Base-by-base conservation (phyloP, 176 grass and related monocot genomes). In the Raddia guianensis region DNA sequence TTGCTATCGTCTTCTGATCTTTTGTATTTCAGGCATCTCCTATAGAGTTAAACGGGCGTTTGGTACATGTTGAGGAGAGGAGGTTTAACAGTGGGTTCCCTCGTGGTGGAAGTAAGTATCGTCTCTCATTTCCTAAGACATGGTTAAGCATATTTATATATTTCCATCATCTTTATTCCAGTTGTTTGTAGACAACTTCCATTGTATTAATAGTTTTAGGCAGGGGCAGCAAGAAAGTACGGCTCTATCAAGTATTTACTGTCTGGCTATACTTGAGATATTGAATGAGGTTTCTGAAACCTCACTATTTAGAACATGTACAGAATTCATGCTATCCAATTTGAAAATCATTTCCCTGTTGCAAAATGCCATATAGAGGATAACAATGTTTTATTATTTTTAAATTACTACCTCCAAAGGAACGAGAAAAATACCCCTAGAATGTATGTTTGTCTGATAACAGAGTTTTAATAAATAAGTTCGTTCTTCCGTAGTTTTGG, bases 31-130 rank as follows among this genome's bases (percentile, higher is more conserved):
- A 97, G 95, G 92, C 90, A 87, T 97, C 95, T 87, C 92, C 95
- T 32, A 73, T 97, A 55, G 84, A 94, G 72, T 76, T 97, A 73
- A 97, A 94, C 88, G 95, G 95, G 5, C 86, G 92, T 76, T 27
- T 54, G 42, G 78, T 94, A 80, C 77, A 91, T 87, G 81, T 97
- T 68, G 90, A 94, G 58, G 95, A 87, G 87, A 88, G 86, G 73
- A 97, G 90, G 89, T 74, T 85, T 85, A 83, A 59, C 72, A 81
- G 81, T 49, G 80, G 90, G 75, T 42, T 76, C 65, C 86, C 88
- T 67, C 87, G 85, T 13, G 79, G 78, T 6, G 87, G 89, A 84
- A 90, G 95, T 97, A 89, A 94, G 89, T 92, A 40, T 80, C 68
- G 8, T 18, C 20, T 68, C 9, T 21, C 53, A 80, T 85, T 43